A percentile compares a stretch with the other conserved stretches of the same genome.
These are phyloP conservation scores for Phytophthora capsici DNA, from an alignment of 352 stramenopile species.

Conservation along the genomic window DNA sequence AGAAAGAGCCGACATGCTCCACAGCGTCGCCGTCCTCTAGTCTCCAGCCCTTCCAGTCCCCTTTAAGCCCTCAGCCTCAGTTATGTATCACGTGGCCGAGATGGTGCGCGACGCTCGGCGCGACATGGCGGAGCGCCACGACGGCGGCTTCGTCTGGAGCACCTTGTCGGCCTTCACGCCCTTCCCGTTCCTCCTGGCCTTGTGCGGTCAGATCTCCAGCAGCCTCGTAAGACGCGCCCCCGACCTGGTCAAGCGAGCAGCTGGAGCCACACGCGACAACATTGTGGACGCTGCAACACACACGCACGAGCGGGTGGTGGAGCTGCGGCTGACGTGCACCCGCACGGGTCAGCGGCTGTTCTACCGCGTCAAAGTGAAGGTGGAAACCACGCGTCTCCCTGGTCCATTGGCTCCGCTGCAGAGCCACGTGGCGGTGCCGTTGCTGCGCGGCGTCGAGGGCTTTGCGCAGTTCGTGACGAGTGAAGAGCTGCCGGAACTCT, in stretches of 20 bases:
- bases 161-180: slow-evolving; percentile 70
- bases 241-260: slow-evolving; percentile 74
- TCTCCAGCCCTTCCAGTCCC: not conserved
- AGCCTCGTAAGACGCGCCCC: slow-evolving; percentile 82
- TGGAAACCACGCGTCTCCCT: slow-evolving; percentile 60
- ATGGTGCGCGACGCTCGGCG: slow-evolving; percentile 82
- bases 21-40: slow-evolving; percentile 3
- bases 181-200: slow-evolving; percentile 76
- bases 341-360: slow-evolving; percentile 69
- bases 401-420: slow-evolving; percentile 59
- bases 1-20: slow-evolving; percentile 17
- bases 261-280: slow-evolving; percentile 69
- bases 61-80: not conserved
- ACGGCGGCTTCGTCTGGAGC: slow-evolving; percentile 52
- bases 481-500: slow-evolving; percentile 84
- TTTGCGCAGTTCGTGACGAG: slow-evolving; percentile 82
- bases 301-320: slow-evolving; percentile 59
- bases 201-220: slow-evolving; percentile 67
- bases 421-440: slow-evolving; percentile 60
- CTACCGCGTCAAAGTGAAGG: slow-evolving; percentile 65
- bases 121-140: slow-evolving; percentile 80
- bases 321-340: slow-evolving; percentile 66
- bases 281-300: slow-evolving; percentile 62
- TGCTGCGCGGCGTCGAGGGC: slow-evolving; percentile 73
- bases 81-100: slow-evolving; percentile 86